Conservation (phyloP, 768 basidiomycete genomes). For the Krasilnikovozyma curviuscula region DNA sequence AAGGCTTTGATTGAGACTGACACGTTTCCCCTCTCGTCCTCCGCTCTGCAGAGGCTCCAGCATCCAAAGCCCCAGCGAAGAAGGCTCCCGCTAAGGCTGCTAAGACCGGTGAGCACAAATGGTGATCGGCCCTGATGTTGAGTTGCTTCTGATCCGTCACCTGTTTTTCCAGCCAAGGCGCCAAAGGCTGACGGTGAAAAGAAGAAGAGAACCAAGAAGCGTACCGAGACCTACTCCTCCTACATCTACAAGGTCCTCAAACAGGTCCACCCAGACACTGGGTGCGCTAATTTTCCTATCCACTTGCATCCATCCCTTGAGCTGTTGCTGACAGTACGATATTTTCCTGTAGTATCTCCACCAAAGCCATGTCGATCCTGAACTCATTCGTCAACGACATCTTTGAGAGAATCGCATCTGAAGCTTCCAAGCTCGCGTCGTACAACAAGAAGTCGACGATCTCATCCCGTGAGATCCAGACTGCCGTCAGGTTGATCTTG, state of each 20-base stretch:
- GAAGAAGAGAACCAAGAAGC: slow-evolving; percentile 13
- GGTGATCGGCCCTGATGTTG: not conserved
- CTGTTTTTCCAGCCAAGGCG: slow-evolving; percentile 6
- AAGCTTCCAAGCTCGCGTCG: slow-evolving; percentile 81
- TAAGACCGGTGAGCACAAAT: not conserved
- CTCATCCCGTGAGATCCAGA: slow-evolving; percentile 95
- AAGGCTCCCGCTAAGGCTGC: slow-evolving; percentile 1
- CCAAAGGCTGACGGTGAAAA: slow-evolving; percentile 11
- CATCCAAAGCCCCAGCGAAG: slow-evolving; percentile 10
- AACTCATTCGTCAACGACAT: slow-evolving; percentile 95
- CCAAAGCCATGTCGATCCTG: slow-evolving; percentile 94
- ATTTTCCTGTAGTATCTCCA: no score
- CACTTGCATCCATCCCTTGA: no score
- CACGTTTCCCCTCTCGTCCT: no score
- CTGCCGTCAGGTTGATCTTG: slow-evolving; percentile 85
- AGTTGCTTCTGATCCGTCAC: not conserved
- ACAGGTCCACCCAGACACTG: slow-evolving; percentile 17
- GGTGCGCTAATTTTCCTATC: no score
- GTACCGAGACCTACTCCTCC: slow-evolving; percentile 12
- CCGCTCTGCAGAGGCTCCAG: not conserved
- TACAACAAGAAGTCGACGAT: slow-evolving; percentile 99
- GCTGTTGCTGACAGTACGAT: no score
- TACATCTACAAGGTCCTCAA: slow-evolving; percentile 15
- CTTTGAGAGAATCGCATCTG: slow-evolving; percentile 78
- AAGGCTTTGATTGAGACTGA: not conserved